Evolutionary conservation across 2,329 filamentous ascomycete species (phyloP).

Genomic region (Chaetomium sp.): DNA sequence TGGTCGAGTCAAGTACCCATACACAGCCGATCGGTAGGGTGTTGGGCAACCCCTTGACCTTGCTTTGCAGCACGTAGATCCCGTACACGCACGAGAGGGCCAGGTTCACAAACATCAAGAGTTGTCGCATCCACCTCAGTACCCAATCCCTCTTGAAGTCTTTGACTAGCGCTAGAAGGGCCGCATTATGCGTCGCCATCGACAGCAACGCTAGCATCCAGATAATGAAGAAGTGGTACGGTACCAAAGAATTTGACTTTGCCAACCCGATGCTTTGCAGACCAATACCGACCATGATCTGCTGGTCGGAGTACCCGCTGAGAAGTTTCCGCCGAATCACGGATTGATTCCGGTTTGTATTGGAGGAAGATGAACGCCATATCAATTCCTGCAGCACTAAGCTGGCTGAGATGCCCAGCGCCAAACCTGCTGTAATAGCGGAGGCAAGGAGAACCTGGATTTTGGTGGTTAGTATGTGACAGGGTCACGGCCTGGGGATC

Average conservation of each 20-base stretch:
- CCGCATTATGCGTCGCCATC: slow-evolving; percentile 66
- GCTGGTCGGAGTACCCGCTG: slow-evolving; percentile 66
- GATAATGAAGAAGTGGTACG: slow-evolving; percentile 72
- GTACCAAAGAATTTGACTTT: slow-evolving; percentile 59
- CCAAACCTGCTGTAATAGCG: slow-evolving; percentile 63
- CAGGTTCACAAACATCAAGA: slow-evolving; percentile 67
- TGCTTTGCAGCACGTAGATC: slow-evolving; percentile 58
- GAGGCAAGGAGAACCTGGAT: slow-evolving; percentile 65
- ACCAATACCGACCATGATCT: slow-evolving; percentile 70
- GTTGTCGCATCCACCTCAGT: slow-evolving; percentile 64
- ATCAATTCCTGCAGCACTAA: slow-evolving; percentile 58
- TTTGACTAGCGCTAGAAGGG: slow-evolving; percentile 64
- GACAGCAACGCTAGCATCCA: slow-evolving; percentile 68
- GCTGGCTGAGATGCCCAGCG: slow-evolving; percentile 56
- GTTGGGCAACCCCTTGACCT: slow-evolving; percentile 52
- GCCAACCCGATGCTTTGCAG: slow-evolving; percentile 65
- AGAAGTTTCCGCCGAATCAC: slow-evolving; percentile 65
- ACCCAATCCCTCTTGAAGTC: slow-evolving; percentile 70
- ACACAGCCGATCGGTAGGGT: slow-evolving; percentile 63
- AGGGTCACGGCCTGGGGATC: neutral
- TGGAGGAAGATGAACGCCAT: neutral
- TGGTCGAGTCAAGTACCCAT: slow-evolving; percentile 48
- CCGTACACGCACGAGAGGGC: slow-evolving; percentile 59
- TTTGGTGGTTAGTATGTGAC: neutral
- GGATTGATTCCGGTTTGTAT: slow-evolving; percentile 42